Evolutionary conservation across 192 early-diverging fungal species (phyloP), one percentile per base, ranked within the genome.

Genomic region (Lobosporangium transversale): DNA sequence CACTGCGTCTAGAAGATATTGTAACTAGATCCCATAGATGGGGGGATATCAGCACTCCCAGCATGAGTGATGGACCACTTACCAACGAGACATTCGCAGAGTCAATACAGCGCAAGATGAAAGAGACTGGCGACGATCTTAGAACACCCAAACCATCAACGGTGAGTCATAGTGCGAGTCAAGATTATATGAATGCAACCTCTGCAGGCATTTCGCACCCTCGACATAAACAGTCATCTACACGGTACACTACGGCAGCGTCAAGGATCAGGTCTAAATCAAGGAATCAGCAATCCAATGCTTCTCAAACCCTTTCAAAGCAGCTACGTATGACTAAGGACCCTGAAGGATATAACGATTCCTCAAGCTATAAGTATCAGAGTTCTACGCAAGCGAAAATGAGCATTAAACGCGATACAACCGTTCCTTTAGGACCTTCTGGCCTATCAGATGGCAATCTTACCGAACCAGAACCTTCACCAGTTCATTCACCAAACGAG

Each of bases 101-200:
- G 27, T 73, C 69, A 11, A 61, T 50, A 15, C 44, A 53, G 43
- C 47, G 69, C 27, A 74, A 74, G 26, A 74, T 65, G 62, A 65
- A 65, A 23, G 70, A 53, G 4, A 53, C 53, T 17, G 50, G 23
- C 15, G 26, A 60, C 14, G 56, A 69, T 30, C 26, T 50, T 12
- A 21, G 31, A 31, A 57, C 75, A 15, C 37, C 49, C 6, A 62
- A 49, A 31, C 42, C 58, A 24, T 40, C 50, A 18, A 42, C 47
- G 43, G 18, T 31, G 10, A 51, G 23, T 23, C 21, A 33, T 10
- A 60, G 65, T 43, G 35, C 60, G 29, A 53, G 9, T 24, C 48
- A 50, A 24, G 51, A 53, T 15, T 53, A 53, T 31, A 4, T 11
- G 5, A 29, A 53, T 31, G 6, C 30, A 3, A 7, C 6, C 17